Percentiles rank a stretch among this genome's conserved stretches.
Conservation (phyloP, 1,284 basidiomycete species). For the Puccinia triticina region DNA sequence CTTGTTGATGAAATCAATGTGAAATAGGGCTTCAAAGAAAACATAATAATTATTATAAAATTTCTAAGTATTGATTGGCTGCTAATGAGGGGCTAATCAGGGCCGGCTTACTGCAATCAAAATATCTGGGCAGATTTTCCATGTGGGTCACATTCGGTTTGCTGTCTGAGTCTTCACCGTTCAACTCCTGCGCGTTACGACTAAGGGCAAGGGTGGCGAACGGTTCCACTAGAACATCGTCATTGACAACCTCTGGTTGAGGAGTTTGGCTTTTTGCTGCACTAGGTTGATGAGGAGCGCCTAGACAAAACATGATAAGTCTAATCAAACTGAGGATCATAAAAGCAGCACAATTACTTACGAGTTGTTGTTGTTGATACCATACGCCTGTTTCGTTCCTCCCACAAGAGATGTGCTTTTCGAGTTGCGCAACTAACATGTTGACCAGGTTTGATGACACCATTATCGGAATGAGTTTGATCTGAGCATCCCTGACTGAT, state of each 20-base stretch:
- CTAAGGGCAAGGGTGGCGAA: not conserved
- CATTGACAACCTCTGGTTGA: not conserved
- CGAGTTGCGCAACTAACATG: not conserved
- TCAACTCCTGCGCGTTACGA: not conserved
- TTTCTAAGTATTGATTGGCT: too few species aligned
- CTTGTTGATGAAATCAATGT: not conserved
- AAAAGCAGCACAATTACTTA: not conserved
- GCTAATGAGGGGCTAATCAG: not conserved
- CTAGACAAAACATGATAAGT: not conserved
- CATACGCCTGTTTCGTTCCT: not conserved
- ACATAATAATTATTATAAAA: too few species aligned
- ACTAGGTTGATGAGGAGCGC: not conserved
- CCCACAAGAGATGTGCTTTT: not conserved
- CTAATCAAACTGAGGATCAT: not conserved
- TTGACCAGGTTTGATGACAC: not conserved
- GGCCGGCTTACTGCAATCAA: not conserved
- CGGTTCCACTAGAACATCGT: not conserved
- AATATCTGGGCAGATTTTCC: not conserved
- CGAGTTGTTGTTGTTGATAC: not conserved
- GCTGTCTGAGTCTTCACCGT: not conserved
- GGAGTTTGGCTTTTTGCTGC: not conserved
- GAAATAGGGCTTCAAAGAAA: not conserved
- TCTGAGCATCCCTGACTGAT: not conserved
- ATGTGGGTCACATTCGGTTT: not conserved
- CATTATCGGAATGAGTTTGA: not conserved